A percentile compares a stretch with the other conserved stretches of the same genome.
These are phyloP conservation scores for Pythium biforme DNA, from an alignment of 352 stramenopile genomes.

Conservation along the genomic window DNA sequence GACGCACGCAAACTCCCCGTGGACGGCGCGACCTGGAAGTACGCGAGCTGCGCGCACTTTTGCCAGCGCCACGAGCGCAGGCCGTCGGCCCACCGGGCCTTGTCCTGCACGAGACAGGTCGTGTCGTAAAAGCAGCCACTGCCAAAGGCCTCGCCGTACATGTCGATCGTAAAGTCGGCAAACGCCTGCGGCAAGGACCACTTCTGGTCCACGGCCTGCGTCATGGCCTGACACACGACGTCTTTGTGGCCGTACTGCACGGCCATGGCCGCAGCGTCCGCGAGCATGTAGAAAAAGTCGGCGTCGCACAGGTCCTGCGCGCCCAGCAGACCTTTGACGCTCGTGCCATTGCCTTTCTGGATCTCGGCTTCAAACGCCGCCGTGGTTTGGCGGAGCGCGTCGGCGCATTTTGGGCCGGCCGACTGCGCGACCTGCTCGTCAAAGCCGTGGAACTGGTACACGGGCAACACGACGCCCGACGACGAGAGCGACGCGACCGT, in stretches of 20 bases:
- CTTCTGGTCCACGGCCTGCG: slow-evolving; percentile 46
- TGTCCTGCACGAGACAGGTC: slow-evolving; percentile 52
- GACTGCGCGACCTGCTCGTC: slow-evolving; percentile 76
- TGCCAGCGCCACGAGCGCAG: slow-evolving; percentile 87
- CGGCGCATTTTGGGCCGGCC: slow-evolving; percentile 51
- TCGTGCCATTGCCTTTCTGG: slow-evolving; percentile 40
- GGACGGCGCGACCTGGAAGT: slow-evolving; percentile 78
- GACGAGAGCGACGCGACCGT: slow-evolving; percentile 72
- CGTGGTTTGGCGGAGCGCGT: slow-evolving; percentile 62
- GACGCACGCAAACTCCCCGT: slow-evolving; percentile 58
- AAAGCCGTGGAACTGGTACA: slow-evolving; percentile 82
- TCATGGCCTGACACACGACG: slow-evolving; percentile 65
- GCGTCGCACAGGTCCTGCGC: slow-evolving; percentile 52
- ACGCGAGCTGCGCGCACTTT: slow-evolving; percentile 85
- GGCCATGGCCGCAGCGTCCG: slow-evolving; percentile 82
- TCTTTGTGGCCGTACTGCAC: slow-evolving; percentile 89
- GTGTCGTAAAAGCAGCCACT: slow-evolving; percentile 85
- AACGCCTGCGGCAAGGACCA: slow-evolving; percentile 60
- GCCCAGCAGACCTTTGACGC: slow-evolving; percentile 65
- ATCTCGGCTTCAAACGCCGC: slow-evolving; percentile 68
- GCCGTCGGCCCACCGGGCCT: slow-evolving; percentile 59
- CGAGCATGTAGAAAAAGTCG: slow-evolving; percentile 92
- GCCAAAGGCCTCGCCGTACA: slow-evolving; percentile 80
- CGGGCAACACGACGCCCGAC: slow-evolving; percentile 76
- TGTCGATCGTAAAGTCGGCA: slow-evolving; percentile 75